Base-by-base conservation (phyloP, 2,329 filamentous ascomycete genomes). In the Alternaria novae-zelandiae region DNA sequence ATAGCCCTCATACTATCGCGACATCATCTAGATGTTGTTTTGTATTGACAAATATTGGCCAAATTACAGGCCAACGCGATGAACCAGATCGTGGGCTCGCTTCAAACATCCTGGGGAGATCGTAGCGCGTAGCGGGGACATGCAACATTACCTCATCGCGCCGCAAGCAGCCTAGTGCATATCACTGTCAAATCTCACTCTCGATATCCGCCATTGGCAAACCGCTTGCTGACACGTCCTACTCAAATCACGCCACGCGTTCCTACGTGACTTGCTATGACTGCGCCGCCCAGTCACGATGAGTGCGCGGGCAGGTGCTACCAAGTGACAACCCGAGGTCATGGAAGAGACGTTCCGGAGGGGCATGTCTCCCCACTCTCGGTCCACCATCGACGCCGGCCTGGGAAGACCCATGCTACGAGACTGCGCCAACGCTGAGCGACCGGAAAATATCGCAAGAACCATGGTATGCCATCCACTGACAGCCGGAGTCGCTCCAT, bases 391-490 rank as follows among this genome's bases (percentile, higher is more conserved):
- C 56, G 32, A 25, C n/a, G 15, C 47, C 54, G 47, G 36, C 23
- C 57, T 49, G 51, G 61, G 43, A 20, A 53, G 43, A 67, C 41
- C 64, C 68, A 67, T 67, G 68, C 57, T 54, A 23, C 30, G 23
- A 43, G 30, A 49, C 28, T 51, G 56, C 61, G 65, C 51, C 32
- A 59, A 57, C 45, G 60, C 64, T 57, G 9, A 36, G 50, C 51
- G 49, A 55, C 60, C 61, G 59, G 58, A 60, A 69, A 57, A 60
- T 65, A 57, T 66, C 63, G 67, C 49, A 57, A 49, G 50, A 56
- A 65, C 57, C 54, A 61, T 61, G 54, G 59, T 58, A 44, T 53
- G 45, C 47, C 47, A 50, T 36, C 46, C 59, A 32, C 25, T 50
- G 50, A 47, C 65, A 50, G 20, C 12, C 61, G 51, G 50, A 45